Evolutionary conservation across 2,329 filamentous ascomycete species (phyloP).

Genomic region (Furcasterigmium sp.): DNA sequence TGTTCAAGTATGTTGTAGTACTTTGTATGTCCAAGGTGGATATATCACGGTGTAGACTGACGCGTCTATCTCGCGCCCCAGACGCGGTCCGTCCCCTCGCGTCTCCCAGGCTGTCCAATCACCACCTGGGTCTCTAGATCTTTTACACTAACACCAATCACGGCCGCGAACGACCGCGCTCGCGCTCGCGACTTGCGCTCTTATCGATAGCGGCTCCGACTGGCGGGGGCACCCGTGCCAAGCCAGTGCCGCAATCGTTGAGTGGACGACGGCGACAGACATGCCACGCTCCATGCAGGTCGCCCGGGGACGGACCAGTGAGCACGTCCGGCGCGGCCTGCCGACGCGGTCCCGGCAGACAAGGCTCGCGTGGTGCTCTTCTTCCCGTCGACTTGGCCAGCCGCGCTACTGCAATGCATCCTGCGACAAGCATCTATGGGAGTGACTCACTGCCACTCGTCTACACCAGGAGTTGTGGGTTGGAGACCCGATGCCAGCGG

Average conservation of each 20-base stretch:
- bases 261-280: not conserved
- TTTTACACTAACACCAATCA: not conserved
- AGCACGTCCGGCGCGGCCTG: not conserved
- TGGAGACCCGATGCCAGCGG: not conserved
- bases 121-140: not conserved
- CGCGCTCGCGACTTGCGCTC: not conserved
- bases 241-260: not conserved
- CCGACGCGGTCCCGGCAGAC: not conserved
- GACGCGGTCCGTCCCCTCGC: not conserved
- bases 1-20: no score
- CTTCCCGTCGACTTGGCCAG: not conserved
- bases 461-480: not conserved
- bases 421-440: not conserved
- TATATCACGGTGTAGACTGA: no score
- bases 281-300: not conserved
- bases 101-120: not conserved
- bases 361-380: not conserved
- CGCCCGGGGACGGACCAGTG: conserved; percentile 1
- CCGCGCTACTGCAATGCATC: not conserved
- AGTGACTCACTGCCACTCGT: conserved; percentile 4
- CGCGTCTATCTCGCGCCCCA: no score
- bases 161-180: not conserved
- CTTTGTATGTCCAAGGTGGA: no score
- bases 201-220: not conserved
- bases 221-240: no score